Conservation (phyloP, 2,329 filamentous ascomycete genomes). For the Fusarium sp. region DNA sequence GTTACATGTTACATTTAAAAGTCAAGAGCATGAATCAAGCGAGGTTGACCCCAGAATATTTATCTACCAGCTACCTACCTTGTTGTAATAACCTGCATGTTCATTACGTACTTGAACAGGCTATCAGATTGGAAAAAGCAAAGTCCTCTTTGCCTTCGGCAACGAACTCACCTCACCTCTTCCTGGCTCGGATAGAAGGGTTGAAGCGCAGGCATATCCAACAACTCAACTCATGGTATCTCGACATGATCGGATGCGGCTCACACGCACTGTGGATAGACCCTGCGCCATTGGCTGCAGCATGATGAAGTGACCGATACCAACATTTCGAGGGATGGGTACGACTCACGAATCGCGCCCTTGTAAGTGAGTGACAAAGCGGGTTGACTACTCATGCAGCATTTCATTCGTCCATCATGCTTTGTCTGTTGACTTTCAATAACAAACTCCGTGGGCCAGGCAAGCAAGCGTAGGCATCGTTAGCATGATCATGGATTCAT, state of each 20-base stretch:
- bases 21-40: conserved; percentile 32
- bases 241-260: conserved; percentile 27
- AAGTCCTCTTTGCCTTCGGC: conserved; percentile 2
- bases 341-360: conserved; percentile 44
- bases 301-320: conserved; percentile 39
- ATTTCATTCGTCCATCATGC: conserved; percentile 32
- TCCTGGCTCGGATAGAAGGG: conserved; percentile 41
- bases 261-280: conserved; percentile 40
- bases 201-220: conserved; percentile 38
- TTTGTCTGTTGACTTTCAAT: conserved; percentile 20
- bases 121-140: conserved; percentile 11
- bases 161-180: conserved; percentile 16
- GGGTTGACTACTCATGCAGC: conserved; percentile 12
- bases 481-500: background rate
- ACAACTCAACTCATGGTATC: conserved; percentile 35
- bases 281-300: conserved; percentile 40
- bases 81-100: conserved; percentile 18
- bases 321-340: conserved; percentile 45
- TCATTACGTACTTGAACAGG: conserved; percentile 11
- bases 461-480: background rate
- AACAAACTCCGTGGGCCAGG: background rate
- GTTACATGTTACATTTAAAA: conserved; percentile 37
- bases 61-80: conserved; percentile 2
- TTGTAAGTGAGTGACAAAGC: conserved; percentile 30
- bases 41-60: conserved; percentile 25